A percentile compares a stretch with the other conserved stretches of the same genome.
phyloP scores from a whole-genome alignment of 805 yeast genomes.

The Metschnikowia rubicola region DNA sequence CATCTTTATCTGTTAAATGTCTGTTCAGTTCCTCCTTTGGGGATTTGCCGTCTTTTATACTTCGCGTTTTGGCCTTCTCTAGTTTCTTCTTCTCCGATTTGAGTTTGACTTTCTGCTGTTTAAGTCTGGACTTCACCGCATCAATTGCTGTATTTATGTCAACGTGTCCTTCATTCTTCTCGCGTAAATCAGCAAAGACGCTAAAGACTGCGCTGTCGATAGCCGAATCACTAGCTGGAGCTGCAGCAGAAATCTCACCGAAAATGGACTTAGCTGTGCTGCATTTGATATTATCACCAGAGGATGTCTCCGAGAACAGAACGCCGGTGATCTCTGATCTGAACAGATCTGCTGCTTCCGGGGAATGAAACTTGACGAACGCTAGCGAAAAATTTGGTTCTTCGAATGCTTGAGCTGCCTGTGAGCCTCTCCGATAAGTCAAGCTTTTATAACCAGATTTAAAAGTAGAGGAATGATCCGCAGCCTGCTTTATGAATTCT shows the following conservation, averaged over 20 bases:
- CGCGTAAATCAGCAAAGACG: constrained; percentile 6
- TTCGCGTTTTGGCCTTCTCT: constrained; percentile 2
- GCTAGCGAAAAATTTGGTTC: constrained; percentile 20
- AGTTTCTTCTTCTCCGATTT: not conserved
- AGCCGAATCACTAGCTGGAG: not conserved
- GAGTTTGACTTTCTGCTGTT: not conserved
- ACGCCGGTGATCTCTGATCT: constrained; percentile 13
- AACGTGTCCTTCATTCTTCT: constrained; percentile 1
- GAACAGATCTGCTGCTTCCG: constrained; percentile 9
- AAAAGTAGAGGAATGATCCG: constrained; percentile 12
- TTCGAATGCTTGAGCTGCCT: constrained; percentile 18
- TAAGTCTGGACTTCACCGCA: not conserved
- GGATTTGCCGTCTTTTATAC: constrained; percentile 4
- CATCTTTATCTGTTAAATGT: no score
- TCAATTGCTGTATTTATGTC: constrained; percentile 2
- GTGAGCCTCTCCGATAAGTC: constrained; percentile 19
- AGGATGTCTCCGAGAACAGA: constrained; percentile 24
- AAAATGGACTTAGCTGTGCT: constrained; percentile 11
- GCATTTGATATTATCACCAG: constrained; percentile 25
- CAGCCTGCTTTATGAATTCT: constrained; percentile 19
- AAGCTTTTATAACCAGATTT: not conserved
- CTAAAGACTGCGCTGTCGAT: constrained; percentile 1
- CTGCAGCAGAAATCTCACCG: constrained; percentile 10
- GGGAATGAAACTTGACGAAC: constrained; percentile 14
- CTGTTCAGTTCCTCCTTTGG: not conserved